Evolutionary conservation across 768 basidiomycete species (phyloP), one percentile per base, ranked within the genome.

Genomic region (Tephrocybe sp.): DNA sequence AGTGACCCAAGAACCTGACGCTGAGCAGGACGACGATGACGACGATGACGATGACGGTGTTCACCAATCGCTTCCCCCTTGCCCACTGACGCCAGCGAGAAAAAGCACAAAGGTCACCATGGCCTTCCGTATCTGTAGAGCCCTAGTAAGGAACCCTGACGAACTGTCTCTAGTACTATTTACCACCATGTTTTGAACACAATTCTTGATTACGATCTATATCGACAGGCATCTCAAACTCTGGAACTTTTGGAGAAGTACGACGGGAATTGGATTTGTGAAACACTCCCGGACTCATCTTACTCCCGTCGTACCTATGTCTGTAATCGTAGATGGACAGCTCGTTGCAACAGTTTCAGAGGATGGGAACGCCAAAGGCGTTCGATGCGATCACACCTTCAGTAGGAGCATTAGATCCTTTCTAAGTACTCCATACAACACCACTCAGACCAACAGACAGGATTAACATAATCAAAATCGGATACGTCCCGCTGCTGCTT

Each of bases 191-290:
- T 20, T 3, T 59, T 97, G 96, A 67, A 96, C 93, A 11, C 86
- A 93, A 50, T 99, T 98, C 63, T 64, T 98, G 37, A 78, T 99
- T 44, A 99, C 97, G 6, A 94, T 95, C 1, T 98, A 96, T 2
- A 69, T 93, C 9, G 97, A 98, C 64, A 97, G 97, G 1, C 89
- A 94, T 68, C 69, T 98, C 56, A 99, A 99, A 67, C 70, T 99
- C n/a, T 99, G 97, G 97, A 98, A n/a, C n/a, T n/a, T n/a, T n/a
- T n/a, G n/a, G n/a, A 97, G 76, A 99, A 99, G 69, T 93, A 97
- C 72, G 90, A 94, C 20, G 5, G 96, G 95, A 4, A 93, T 99
- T 62, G 97, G 98, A 71, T 98, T 98, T 61, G 96, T 98, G 53
- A 99, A 99, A 71, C 92, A 95, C 58, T 99, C 95, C 67, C 86